Base-by-base conservation (phyloP, 2,329 filamentous ascomycete species). In the Fusarium anguioides region DNA sequence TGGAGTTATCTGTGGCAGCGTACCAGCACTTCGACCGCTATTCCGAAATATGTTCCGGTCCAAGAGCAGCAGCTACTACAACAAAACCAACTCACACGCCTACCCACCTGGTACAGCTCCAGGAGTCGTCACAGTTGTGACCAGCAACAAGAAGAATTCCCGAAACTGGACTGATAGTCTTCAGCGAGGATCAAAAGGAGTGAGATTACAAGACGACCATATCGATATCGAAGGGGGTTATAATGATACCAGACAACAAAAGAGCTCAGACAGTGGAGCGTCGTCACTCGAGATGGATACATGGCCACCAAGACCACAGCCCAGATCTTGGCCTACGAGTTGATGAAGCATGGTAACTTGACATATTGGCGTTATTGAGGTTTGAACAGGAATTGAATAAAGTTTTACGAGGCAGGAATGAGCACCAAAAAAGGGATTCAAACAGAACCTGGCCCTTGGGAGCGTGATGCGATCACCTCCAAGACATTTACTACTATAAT, bases 1-100 rank as follows among this genome's bases (percentile, higher is more conserved):
- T 20, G 79, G 78, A n/a, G 75, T 81, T 24, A 78, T 80, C 26
- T 81, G 79, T 45, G 79, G 79, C 17, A 81, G 77, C 39, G 73
- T 79, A 2, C 79, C 79, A 2, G 76, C 75, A 20, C 71, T 81
- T 36, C 68, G 74, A 2, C 72, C 71, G 0, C 61, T 76, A 4
- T 73, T 75, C 35, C 67, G 63, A 35, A 54, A 39, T 46, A 71
- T 73, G 10, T 73, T 72, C 46, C 59, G 69, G 24, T 73, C 71
- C 17, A 72, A 72, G 45, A 55, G 41, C 45, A 73, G 69, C 55
- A 66, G 68, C 26, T 73, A 72, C 26, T 70, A 69, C 39, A 66
- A 70, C 47, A 68, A 62, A 20, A 66, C 59, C 8, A 51, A 59
- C n/a, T 70, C 71, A 1, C 57, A 68, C 14, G 60, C 53, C 14